Percentiles rank a stretch among this genome's conserved stretches.
These are phyloP conservation scores for Aspergillus mulundensis DNA, from an alignment of 495 filamentous ascomycete species.

Conservation along the genomic window DNA sequence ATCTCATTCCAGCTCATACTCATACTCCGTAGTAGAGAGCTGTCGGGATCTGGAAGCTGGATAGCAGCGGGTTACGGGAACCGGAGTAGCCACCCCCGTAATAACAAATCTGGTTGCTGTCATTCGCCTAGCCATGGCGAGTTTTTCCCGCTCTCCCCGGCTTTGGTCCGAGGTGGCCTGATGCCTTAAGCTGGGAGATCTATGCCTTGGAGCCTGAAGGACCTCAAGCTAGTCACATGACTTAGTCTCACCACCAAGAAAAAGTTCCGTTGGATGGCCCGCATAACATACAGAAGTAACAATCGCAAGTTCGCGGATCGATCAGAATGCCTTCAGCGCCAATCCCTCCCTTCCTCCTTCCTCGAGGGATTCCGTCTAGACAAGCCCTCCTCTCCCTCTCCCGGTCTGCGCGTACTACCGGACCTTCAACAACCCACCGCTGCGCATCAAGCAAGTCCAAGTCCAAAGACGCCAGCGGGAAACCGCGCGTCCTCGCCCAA, in stretches of 20 bases:
- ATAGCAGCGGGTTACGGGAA: neutral
- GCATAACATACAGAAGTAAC: neutral
- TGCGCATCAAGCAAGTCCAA: constrained; percentile 24
- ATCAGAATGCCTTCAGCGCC: constrained; percentile 21
- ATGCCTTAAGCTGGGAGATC: neutral
- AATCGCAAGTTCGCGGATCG: neutral
- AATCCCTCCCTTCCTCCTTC: constrained; percentile 42
- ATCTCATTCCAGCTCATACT: constrained; percentile 9
- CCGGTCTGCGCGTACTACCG: constrained; percentile 11
- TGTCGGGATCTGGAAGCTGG: neutral
- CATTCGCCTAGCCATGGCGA: constrained; percentile 15
- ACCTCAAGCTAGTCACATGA: constrained; percentile 8
- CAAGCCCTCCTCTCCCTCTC: constrained; percentile 27
- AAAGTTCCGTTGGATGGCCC: neutral
- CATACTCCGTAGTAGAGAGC: neutral
- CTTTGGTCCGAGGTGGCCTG: neutral
- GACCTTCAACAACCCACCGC: constrained; percentile 16
- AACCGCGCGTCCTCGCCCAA: constrained; percentile 65
- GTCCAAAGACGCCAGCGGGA: constrained; percentile 20
- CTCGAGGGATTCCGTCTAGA: constrained; percentile 34
- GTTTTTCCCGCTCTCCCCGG: constrained; percentile 14
- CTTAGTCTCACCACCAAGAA: neutral
- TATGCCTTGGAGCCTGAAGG: constrained; percentile 3
- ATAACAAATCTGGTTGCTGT: constrained; percentile 6
- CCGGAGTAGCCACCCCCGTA: constrained; percentile 7